phyloP scores from a whole-genome alignment of 768 basidiomycete genomes.

The Lentinus brumalis region DNA sequence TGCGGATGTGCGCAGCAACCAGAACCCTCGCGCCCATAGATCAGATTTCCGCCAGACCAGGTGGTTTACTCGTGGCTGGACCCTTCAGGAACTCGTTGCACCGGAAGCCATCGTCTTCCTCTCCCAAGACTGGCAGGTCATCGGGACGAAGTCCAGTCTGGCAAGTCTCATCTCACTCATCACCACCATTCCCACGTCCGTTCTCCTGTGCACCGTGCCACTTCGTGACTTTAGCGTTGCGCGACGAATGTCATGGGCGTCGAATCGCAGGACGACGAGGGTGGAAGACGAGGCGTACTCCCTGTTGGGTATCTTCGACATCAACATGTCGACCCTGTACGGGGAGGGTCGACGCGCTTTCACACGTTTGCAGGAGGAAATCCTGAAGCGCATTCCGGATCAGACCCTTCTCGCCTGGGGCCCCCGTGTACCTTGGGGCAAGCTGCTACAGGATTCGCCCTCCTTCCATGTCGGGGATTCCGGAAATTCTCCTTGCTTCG shows the following conservation, averaged over 20 bases:
- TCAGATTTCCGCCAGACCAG: background rate
- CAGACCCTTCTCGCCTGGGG: conserved; percentile 2
- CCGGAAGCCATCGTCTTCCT: conserved; percentile 1
- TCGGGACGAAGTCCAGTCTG: background rate
- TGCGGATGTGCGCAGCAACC: background rate
- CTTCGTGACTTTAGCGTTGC: background rate
- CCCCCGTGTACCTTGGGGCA: too few species aligned
- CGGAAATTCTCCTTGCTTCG: too few species aligned
- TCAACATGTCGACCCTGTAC: conserved; percentile 1
- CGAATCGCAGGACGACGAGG: background rate
- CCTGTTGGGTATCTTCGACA: conserved; percentile 10
- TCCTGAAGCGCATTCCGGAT: background rate
- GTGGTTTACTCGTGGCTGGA: conserved; percentile 6
- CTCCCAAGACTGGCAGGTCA: background rate
- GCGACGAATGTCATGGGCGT: conserved; percentile 8
- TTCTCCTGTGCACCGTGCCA: background rate
- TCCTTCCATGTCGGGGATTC: too few species aligned
- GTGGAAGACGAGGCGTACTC: conserved; percentile 12
- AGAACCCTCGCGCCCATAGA: background rate
- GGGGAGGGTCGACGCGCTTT: conserved; percentile 4
- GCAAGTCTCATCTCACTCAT: background rate
- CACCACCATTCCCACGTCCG: background rate
- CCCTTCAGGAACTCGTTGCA: conserved; percentile 8
- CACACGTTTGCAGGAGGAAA: conserved; percentile 5
- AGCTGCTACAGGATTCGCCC: too few species aligned